These are phyloP conservation scores for Candida sanyaensis DNA, from an alignment of 1,139 yeast species.

Conservation along the genomic window DNA sequence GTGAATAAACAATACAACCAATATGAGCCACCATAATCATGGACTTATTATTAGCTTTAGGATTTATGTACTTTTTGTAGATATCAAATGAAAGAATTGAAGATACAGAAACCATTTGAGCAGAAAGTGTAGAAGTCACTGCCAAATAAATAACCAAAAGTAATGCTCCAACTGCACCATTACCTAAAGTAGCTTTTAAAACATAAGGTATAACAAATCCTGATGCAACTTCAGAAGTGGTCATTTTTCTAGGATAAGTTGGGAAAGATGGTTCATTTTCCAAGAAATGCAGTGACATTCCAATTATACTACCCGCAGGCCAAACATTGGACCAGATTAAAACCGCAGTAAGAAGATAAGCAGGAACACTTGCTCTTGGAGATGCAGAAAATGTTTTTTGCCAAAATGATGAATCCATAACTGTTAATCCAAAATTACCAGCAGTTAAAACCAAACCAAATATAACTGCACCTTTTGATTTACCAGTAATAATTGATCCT, in stretches of 20 bases:
- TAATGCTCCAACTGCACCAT: constrained; percentile 31
- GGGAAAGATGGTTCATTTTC: constrained; percentile 28
- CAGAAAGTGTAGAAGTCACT: constrained; percentile 33
- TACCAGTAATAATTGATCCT: constrained; percentile 37
- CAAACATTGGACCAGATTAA: constrained; percentile 33
- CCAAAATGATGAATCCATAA: constrained; percentile 35
- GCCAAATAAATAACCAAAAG: constrained; percentile 29
- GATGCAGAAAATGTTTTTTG: constrained; percentile 37
- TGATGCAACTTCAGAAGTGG: constrained; percentile 24
- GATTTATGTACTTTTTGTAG: constrained; percentile 29
- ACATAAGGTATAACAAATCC: constrained; percentile 31
- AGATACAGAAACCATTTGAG: constrained; percentile 34
- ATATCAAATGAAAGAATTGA: constrained; percentile 32
- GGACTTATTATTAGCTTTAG: constrained; percentile 25
- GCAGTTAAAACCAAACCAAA: constrained; percentile 31
- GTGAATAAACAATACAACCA: constrained; percentile 29
- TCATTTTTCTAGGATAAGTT: constrained; percentile 31
- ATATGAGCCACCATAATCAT: constrained; percentile 29
- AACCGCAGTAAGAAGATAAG: constrained; percentile 35
- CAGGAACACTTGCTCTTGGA: constrained; percentile 37
- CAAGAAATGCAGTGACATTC: constrained; percentile 27
- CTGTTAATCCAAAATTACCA: constrained; percentile 33
- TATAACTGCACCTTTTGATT: constrained; percentile 32
- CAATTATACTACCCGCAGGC: constrained; percentile 31
- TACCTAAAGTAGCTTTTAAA: constrained; percentile 27